These are phyloP conservation scores for Gracilariopsis chorda DNA, from an alignment of 23 red algal genomes.

Conservation along the genomic window DNA sequence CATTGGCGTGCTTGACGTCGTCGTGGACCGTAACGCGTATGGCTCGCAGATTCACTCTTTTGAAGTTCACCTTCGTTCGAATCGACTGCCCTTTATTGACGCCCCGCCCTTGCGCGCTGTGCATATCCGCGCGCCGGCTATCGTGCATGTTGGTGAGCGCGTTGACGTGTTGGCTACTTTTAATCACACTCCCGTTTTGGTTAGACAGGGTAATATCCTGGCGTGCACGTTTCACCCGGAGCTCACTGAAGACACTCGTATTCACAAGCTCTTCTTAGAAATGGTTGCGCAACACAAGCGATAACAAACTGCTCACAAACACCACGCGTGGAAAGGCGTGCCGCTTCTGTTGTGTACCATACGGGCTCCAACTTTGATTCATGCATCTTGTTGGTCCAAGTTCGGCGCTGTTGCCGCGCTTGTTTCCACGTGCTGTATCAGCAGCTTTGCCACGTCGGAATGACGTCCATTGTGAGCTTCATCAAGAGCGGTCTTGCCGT, in stretches of 20 bases:
- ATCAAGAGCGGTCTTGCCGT: constrained; percentile 57
- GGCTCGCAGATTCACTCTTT: constrained; percentile 95
- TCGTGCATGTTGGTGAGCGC: constrained; percentile 4
- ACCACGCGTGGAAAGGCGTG: too few species aligned
- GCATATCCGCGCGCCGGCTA: constrained; percentile 88
- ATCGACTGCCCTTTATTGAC: not conserved
- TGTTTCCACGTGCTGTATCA: constrained; percentile 18
- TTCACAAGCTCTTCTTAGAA: constrained; percentile 78
- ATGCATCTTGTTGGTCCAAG: too few species aligned
- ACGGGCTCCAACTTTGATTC: too few species aligned
- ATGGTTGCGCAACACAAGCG: constrained; percentile 47
- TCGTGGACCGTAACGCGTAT: constrained; percentile 84
- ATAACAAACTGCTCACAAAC: too few species aligned
- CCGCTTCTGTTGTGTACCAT: too few species aligned
- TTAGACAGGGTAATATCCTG: constrained; percentile 62
- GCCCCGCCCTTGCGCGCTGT: constrained; percentile 66
- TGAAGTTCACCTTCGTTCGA: constrained; percentile 52
- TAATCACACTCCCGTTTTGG: constrained; percentile 65
- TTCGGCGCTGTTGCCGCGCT: too few species aligned
- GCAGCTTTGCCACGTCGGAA: not conserved
- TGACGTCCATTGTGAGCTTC: constrained; percentile 44
- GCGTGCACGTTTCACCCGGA: constrained; percentile 96
- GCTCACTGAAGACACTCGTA: constrained; percentile 77
- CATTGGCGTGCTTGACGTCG: constrained; percentile 72
- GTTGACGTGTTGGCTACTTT: constrained; percentile 69